These are phyloP conservation scores for Usnea hakonensis DNA, from an alignment of 495 filamentous ascomycete species.

Conservation along the genomic window DNA sequence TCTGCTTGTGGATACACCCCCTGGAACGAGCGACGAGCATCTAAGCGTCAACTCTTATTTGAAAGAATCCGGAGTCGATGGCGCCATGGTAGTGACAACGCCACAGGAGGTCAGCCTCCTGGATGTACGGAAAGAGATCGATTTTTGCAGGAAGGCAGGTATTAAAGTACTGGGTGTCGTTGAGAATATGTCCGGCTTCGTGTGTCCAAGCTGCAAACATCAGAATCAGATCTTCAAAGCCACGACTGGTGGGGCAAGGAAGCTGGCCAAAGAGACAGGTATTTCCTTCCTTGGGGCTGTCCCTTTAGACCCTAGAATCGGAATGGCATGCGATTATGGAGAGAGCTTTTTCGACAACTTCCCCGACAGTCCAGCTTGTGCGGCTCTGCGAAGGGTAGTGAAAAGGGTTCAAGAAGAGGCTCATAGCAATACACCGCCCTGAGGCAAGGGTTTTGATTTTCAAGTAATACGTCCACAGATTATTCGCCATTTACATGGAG, in stretches of 20 bases:
- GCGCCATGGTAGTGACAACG: slow-evolving; percentile 87
- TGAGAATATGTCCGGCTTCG: slow-evolving; percentile 96
- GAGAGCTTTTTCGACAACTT: slow-evolving; percentile 95
- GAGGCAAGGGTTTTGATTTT: background rate
- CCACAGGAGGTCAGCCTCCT: slow-evolving; percentile 90
- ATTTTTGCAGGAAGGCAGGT: slow-evolving; percentile 92
- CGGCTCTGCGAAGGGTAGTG: slow-evolving; percentile 69
- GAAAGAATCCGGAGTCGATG: slow-evolving; percentile 83
- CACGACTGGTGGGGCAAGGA: slow-evolving; percentile 78
- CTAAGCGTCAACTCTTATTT: slow-evolving; percentile 81
- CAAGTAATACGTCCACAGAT: background rate
- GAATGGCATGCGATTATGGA: slow-evolving; percentile 92
- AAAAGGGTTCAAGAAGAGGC: slow-evolving; percentile 51
- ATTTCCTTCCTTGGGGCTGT: slow-evolving; percentile 85
- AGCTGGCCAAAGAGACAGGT: slow-evolving; percentile 71
- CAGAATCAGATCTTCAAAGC: slow-evolving; percentile 81
- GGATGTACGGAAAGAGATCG: slow-evolving; percentile 92
- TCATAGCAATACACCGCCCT: background rate
- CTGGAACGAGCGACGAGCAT: slow-evolving; percentile 92
- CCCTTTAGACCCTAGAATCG: slow-evolving; percentile 88
- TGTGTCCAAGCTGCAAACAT: slow-evolving; percentile 81
- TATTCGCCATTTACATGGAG: slow-evolving; percentile 13
- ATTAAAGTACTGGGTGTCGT: slow-evolving; percentile 83
- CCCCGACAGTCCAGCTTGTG: slow-evolving; percentile 82
- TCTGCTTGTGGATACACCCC: slow-evolving; percentile 88